phyloP scores from a whole-genome alignment of 805 yeast species.

The Debaryomyces maramus region DNA sequence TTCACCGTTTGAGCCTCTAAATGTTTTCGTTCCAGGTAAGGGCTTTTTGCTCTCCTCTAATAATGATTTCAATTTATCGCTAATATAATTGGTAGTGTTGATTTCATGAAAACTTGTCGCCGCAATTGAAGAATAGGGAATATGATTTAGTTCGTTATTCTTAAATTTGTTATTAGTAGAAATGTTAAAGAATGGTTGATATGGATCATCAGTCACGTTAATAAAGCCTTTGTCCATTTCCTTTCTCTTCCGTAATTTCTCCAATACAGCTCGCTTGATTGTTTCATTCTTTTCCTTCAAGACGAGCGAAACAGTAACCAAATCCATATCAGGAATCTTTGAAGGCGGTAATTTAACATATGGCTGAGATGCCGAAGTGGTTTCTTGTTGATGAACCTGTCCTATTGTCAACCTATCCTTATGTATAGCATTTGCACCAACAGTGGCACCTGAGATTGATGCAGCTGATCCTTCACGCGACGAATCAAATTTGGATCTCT shows the following conservation, averaged over 20 bases:
- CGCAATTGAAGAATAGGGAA: constrained; percentile 77
- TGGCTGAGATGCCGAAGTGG: constrained; percentile 54
- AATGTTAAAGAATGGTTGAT: constrained; percentile 76
- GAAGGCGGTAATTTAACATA: constrained; percentile 87
- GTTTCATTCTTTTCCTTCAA: constrained; percentile 73
- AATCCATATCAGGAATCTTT: constrained; percentile 88
- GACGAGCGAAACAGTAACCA: constrained; percentile 77
- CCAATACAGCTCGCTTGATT: constrained; percentile 80
- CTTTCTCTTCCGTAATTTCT: constrained; percentile 71
- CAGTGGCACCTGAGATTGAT: constrained; percentile 11
- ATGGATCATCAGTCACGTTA: constrained; percentile 84
- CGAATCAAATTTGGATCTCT: constrained; percentile 17
- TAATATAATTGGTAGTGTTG: constrained; percentile 56
- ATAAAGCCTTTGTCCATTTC: constrained; percentile 73
- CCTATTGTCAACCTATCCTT: constrained; percentile 11
- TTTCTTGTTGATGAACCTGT: constrained; percentile 13
- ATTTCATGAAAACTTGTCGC: constrained; percentile 67
- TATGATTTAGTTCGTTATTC: constrained; percentile 54
- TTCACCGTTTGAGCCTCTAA: constrained; percentile 53
- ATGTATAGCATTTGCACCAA: constrained; percentile 13
- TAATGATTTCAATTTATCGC: constrained; percentile 39
- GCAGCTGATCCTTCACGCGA: constrained; percentile 16
- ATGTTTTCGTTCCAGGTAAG: constrained; percentile 44
- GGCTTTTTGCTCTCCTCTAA: constrained; percentile 48
- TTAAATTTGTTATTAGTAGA: constrained; percentile 50